Base-by-base conservation (phyloP, 306 rosid genomes). In the Leucaena leucocephala region DNA sequence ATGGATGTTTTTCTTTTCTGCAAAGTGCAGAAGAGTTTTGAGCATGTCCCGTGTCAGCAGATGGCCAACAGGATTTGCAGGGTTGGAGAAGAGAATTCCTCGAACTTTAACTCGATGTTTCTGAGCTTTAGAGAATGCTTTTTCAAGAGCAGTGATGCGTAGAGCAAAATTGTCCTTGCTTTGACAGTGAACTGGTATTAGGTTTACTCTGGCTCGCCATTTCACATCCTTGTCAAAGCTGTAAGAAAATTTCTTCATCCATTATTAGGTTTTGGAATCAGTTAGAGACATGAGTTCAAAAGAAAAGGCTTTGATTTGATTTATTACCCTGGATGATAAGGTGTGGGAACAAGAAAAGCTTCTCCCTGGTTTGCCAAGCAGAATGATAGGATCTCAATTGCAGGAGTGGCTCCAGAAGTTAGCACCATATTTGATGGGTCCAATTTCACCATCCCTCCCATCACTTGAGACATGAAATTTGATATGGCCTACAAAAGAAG, bases 311-410 rank as follows among this genome's bases (percentile, higher is more conserved):
- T 4, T 61, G 2, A 15, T 48, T 0, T 33, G 38, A 27, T 27
- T 85, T 87, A 92, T 86, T 88, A 92, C 97, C 98, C 98, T 1
- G 97, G 95, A 88, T 92, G 91, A 81, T 91, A 92, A 21, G 98
- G 98, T 10, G 98, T 84, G 61, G 98, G 97, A 72, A 94, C 90
- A 71, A 94, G 98, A 86, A 94, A 86, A 63, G 97, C 95, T 80
- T 86, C 88, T 80, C 95, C 97, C 22, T 76, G 90, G 84, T 94
- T 97, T 21, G 98, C 98, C 76, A 94, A 79, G 90, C 98, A 94
- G 89, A 92, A 94, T 85, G 93, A 83, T 21, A 92, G 84, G 21
- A 91, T 84, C 82, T 94, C 98, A 55, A 89, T 76, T 1, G 97
- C 97, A 19, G 98, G 87, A 50, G 95, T 92, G 49, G 97, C 97